Percentiles rank a stretch among this genome's conserved stretches.
Conservation (phyloP, 352 stramenopile genomes). For the Phytophthora rubi region DNA sequence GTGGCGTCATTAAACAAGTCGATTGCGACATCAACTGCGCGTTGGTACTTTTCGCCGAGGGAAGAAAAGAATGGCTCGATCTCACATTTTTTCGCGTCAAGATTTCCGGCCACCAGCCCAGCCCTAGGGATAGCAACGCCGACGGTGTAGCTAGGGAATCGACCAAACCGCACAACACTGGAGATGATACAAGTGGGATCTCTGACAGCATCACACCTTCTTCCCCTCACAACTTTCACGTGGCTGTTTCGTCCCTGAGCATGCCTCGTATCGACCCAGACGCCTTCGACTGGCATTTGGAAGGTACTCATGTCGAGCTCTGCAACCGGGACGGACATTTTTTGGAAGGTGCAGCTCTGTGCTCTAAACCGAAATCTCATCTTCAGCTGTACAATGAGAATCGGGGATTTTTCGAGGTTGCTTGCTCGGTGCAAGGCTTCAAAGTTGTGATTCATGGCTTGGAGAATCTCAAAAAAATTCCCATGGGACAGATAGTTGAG, state of each 20-base stretch:
- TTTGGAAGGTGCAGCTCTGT: conserved; percentile 58
- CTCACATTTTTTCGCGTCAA: conserved; percentile 54
- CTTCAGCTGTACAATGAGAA: conserved; percentile 65
- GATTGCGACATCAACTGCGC: conserved; percentile 64
- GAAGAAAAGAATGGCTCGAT: conserved; percentile 63
- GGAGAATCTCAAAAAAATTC: conserved; percentile 47
- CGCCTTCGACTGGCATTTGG: conserved; percentile 61
- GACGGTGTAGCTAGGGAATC: not conserved
- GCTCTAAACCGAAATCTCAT: conserved; percentile 40
- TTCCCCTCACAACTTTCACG: not conserved
- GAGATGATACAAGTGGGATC: not conserved
- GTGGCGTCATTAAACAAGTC: conserved; percentile 52
- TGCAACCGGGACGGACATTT: conserved; percentile 44
- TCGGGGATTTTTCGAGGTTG: conserved; percentile 59
- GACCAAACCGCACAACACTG: not conserved
- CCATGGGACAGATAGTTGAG: conserved; percentile 53
- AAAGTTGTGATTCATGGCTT: conserved; percentile 67
- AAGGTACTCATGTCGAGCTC: conserved; percentile 58
- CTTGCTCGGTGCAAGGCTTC: conserved; percentile 41
- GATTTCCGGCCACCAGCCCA: conserved; percentile 25
- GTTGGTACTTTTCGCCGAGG: conserved; percentile 50
- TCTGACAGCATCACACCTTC: not conserved
- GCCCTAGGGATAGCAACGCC: not conserved
- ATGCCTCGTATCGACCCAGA: conserved; percentile 13
- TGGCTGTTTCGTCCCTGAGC: conserved; percentile 10